Evolutionary conservation across 140 eudicot species (phyloP).

Genomic region (Cichorium intybus): DNA sequence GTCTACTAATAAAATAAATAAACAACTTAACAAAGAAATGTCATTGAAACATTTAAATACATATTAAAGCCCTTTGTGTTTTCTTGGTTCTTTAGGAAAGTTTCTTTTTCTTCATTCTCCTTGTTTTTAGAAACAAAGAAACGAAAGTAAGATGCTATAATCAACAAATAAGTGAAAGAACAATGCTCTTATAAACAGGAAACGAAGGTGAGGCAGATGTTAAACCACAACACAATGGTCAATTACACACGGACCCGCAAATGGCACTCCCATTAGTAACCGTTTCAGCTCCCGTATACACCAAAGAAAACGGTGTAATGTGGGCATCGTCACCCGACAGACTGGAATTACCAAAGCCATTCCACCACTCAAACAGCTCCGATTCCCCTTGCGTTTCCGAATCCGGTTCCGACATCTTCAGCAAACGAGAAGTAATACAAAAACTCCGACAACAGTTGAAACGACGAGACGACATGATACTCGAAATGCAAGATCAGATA

Average conservation of each 20-base stretch:
- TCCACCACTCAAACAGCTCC: constrained; percentile 75
- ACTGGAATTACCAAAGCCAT: constrained; percentile 80
- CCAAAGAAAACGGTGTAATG: constrained; percentile 66
- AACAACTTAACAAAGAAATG: too few species aligned
- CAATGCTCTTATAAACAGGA: constrained; percentile 35
- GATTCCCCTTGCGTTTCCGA: constrained; percentile 92
- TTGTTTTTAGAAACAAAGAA: too few species aligned
- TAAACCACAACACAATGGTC: constrained; percentile 51
- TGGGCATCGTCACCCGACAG: constrained; percentile 90
- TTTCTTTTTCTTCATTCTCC: too few species aligned
- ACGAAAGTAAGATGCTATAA: too few species aligned
- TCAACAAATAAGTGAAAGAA: not conserved
- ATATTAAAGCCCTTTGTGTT: too few species aligned
- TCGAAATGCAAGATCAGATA: constrained; percentile 95
- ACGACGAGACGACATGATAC: constrained; percentile 83
- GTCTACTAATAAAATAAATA: too few species aligned
- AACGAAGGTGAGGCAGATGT: constrained; percentile 37
- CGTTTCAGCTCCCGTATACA: constrained; percentile 56
- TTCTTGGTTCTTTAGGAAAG: too few species aligned
- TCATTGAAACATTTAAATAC: too few species aligned
- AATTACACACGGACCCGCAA: constrained; percentile 49
- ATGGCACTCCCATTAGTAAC: constrained; percentile 68
- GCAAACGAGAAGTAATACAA: constrained; percentile 88
- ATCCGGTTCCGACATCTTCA: constrained; percentile 86
- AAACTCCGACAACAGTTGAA: constrained; percentile 85